Evolutionary conservation across 2,329 filamentous ascomycete genomes (phyloP), one percentile per base, ranked within the genome.

Genomic region (Exutisphaerella laricina): DNA sequence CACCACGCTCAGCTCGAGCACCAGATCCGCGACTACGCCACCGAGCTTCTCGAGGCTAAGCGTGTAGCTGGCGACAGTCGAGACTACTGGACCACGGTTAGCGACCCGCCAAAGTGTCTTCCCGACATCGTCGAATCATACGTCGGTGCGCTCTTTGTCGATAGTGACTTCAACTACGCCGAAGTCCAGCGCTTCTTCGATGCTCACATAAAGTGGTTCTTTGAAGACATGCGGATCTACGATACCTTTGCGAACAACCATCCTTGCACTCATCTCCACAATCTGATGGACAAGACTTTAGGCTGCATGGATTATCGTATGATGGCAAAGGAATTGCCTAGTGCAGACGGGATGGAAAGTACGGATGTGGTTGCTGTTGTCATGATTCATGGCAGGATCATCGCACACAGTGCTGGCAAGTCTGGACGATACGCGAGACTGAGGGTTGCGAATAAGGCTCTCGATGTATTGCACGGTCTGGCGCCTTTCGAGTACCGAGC

Each of bases 101-200:
- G 70, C 12, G 71, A 77, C 29, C 80, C 84, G 1, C 85, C 85
- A 6, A 92, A 92, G 67, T 80, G 76, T 40, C 77, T 97, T 4
- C 79, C 89, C 0, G 92, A 98, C 63, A 78, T 95, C 26, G 73
- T 97, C 3, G 92, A 98, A 70, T 80, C 90, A 0, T 92, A 88
- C 56, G 69, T 96, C 2, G 92, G 88, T 1, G 90, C 90, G 14
- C 74, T 96, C 16, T 97, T 97, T 61, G 84, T 98, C 8, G 92
- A 98, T 64, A 84, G 86, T 0, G 71, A 75, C 33, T 97, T 90
- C 66, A 70, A 92, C 58, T 96, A 84, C 63, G 62, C 63, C 9
- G 72, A 80, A 13, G 84, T 97, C 1, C 78, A 84, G 49, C 60
- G 61, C 0, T 97, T 98, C 67, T 96, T 95, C 65, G 66, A 78